Evolutionary conservation across 345 rosid genomes (phyloP), one percentile per base, ranked within the genome.

Genomic region (Rhodamnia rubescens): DNA sequence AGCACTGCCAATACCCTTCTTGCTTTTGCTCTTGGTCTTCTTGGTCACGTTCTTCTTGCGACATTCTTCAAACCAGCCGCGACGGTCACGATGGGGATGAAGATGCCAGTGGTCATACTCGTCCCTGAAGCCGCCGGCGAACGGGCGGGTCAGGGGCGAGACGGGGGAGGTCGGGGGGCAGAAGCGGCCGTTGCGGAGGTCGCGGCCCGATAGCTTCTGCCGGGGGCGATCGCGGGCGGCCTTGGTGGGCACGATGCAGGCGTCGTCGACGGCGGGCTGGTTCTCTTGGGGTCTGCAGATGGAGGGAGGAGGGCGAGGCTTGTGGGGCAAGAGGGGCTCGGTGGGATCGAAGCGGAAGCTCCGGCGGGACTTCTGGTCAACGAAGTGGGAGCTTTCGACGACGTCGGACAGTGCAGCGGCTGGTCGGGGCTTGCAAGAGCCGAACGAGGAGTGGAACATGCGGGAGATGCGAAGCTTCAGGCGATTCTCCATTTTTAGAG

Each of bases 401-500:
- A 92, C 95, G 86, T 94, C 99, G 84, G 93, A 88, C 44, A 26
- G 21, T 36, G 84, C 49, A 10, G 15, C 27, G 78, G 92, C 50
- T 87, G 92, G 90, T 81, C 94, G 83, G 87, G 93, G 82, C 75
- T 93, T 90, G 87, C 99, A 96, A 11, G 95, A 89, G 57, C 85
- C 87, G 47, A 95, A 91, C 54, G 98, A 92, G 83, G 95, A 86
- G 5, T 91, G 93, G 86, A 95, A 89, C 87, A 95, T 86, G 85
- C 94, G 92, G 87, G 96, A 91, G 90, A 96, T 87, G 81, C 92
- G 88, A 74, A 87, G 91, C 88, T 88, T 95, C 86, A 95, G 88
- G 81, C 92, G 87, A 83, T 89, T 92, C 87, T 95, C 99, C 96
- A 93, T 96, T 55, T 36, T 84, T 40, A 8, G 8, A 26, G 83